These are phyloP conservation scores for Hygrocybe punicea DNA, from an alignment of 768 basidiomycete species.

Conservation along the genomic window DNA sequence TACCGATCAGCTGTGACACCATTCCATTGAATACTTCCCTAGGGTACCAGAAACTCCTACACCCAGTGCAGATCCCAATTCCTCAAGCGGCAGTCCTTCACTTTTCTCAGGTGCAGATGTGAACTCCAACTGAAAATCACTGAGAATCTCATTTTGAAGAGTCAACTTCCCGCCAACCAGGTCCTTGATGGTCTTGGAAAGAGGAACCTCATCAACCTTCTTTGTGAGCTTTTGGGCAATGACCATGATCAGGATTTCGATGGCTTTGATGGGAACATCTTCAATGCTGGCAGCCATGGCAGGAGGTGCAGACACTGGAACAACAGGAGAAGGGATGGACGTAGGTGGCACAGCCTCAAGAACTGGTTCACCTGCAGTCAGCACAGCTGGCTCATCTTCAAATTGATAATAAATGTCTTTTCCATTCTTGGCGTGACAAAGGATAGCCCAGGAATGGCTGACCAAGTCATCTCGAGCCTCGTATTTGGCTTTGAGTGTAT, in stretches of 20 bases:
- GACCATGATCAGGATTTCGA: constrained; percentile 81
- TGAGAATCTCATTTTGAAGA: constrained; percentile 96
- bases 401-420: constrained; percentile 99
- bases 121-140: constrained; percentile 95
- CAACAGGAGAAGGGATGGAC: constrained; percentile 37
- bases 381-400: constrained; percentile 72
- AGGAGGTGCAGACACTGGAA: constrained; percentile 44
- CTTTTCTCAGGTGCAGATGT: constrained; percentile 95
- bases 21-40: constrained; percentile 91
- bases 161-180: constrained; percentile 98
- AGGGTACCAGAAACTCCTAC: constrained; percentile 80
- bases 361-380: constrained; percentile 35
- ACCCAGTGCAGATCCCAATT: constrained; percentile 82
- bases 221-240: constrained; percentile 99
- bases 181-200: constrained; percentile 95
- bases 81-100: constrained; percentile 94
- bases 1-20: constrained; percentile 78
- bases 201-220: constrained; percentile 79
- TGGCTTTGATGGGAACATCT: constrained; percentile 87
- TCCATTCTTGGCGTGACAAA: constrained; percentile 91
- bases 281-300: constrained; percentile 74
- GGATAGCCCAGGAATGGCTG: constrained; percentile 71
- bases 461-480: constrained; percentile 85
- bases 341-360: constrained; percentile 35
- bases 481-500: constrained; percentile 91